These are phyloP conservation scores for Holtermannia corniformis DNA, from an alignment of 768 basidiomycete genomes.

Conservation along the genomic window DNA sequence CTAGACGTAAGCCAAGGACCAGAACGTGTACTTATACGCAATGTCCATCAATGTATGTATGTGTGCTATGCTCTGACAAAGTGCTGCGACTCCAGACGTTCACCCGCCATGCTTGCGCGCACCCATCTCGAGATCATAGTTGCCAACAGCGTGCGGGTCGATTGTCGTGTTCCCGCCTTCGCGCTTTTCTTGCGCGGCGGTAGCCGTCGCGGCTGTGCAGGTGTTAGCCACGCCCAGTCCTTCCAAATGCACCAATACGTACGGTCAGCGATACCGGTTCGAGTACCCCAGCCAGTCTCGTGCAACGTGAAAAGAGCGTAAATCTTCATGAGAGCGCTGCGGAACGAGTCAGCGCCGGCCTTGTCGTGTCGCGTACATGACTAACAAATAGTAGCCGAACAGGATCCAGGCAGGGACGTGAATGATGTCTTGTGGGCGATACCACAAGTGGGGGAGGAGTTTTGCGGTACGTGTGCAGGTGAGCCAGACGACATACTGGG, in stretches of 20 bases:
- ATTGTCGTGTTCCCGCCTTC: constrained; percentile 7
- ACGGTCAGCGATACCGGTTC: constrained; percentile 79
- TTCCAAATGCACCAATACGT: constrained; percentile 12
- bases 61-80: no score
- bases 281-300: constrained; percentile 95
- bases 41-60: no score
- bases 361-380: neutral
- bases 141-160: constrained; percentile 2
- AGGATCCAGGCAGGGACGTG: constrained; percentile 77
- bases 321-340: constrained; percentile 73
- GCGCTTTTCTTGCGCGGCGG: constrained; percentile 29
- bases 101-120: neutral
- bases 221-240: neutral
- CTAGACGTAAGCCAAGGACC: no score
- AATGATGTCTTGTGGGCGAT: constrained; percentile 63
- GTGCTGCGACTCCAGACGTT: no score
- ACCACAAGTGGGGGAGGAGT: constrained; percentile 69
- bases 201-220: constrained; percentile 24
- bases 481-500: constrained; percentile 44
- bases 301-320: constrained; percentile 84
- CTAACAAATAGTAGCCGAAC: constrained; percentile 80
- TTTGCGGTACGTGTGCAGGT: constrained; percentile 49
- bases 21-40: no score
- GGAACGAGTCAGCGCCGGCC: constrained; percentile 3
- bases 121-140: constrained; percentile 36